Conservation (phyloP, 2,329 filamentous ascomycete species). For the Pseudogymnoascus sp. region DNA sequence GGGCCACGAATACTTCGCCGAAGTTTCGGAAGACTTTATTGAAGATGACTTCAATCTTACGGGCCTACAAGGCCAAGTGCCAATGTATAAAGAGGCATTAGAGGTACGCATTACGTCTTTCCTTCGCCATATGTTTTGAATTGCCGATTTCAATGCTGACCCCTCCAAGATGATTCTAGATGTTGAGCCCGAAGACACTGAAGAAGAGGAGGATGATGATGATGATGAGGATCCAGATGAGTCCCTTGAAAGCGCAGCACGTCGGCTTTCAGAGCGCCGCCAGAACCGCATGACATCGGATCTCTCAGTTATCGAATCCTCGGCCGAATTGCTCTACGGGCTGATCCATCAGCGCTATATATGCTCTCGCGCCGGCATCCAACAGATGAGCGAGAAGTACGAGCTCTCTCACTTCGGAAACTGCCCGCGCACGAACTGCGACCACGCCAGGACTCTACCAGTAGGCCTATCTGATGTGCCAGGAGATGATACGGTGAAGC, state of each 20-base stretch:
- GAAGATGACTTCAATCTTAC: constrained; percentile 99
- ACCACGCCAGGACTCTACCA: constrained; percentile 81
- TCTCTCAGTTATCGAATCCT: constrained; percentile 90
- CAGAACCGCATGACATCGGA: constrained; percentile 85
- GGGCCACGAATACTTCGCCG: constrained; percentile 97
- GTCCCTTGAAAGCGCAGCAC: constrained; percentile 47
- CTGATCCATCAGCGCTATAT: constrained; percentile 98
- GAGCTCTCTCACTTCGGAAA: constrained; percentile 92
- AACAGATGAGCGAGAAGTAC: constrained; percentile 99
- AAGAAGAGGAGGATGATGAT: constrained; percentile 63
- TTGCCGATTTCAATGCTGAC: constrained; percentile 18
- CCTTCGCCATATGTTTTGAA: not conserved
- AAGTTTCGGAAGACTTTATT: constrained; percentile 98
- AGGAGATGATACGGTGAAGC: constrained; percentile 94
- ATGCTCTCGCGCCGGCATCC: constrained; percentile 89
- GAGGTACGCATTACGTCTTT: constrained; percentile 48
- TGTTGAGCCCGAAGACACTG: constrained; percentile 90
- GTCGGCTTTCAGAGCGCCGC: constrained; percentile 58
- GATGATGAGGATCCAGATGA: constrained; percentile 63
- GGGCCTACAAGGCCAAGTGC: constrained; percentile 86
- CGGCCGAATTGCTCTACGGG: constrained; percentile 95
- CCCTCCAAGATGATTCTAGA: constrained; percentile 79
- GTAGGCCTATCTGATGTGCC: constrained; percentile 93
- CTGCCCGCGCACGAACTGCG: constrained; percentile 91
- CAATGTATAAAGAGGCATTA: constrained; percentile 97